Conservation (phyloP, 352 stramenopile species). For the Phytophthora lateralis region DNA sequence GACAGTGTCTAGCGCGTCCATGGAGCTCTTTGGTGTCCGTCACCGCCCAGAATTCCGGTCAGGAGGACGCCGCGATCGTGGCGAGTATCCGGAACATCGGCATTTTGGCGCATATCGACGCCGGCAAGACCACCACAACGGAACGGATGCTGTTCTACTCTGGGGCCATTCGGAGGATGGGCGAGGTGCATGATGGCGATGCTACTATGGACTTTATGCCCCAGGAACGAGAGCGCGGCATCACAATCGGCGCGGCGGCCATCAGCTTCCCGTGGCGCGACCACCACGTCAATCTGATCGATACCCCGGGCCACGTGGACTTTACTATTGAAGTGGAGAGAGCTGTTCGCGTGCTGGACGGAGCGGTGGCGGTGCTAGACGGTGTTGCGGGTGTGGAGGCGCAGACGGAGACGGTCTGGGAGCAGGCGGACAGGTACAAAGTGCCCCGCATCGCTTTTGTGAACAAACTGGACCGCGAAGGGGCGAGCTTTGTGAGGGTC, state of each 20-base stretch:
- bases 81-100: conserved; percentile 95
- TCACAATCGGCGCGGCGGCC: conserved; percentile 97
- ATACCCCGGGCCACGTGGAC: conserved; percentile 97
- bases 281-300: conserved; percentile 97
- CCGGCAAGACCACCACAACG: conserved; percentile 98
- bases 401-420: conserved; percentile 88
- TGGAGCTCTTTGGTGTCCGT: conserved; percentile 23
- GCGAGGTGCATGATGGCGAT: conserved; percentile 79
- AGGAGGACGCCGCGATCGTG: conserved; percentile 26
- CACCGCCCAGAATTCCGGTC: conserved; percentile 12
- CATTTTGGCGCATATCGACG: conserved; percentile 99
- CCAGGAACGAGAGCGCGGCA: conserved; percentile 97
- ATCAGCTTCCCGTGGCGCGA: conserved; percentile 96
- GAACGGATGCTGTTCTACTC: conserved; percentile 99
- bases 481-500: conserved; percentile 92
- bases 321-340: conserved; percentile 99
- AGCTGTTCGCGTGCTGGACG: conserved; percentile 96
- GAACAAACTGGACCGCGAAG: conserved; percentile 97
- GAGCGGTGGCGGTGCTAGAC: conserved; percentile 96
- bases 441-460: conserved; percentile 95
- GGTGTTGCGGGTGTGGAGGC: conserved; percentile 96
- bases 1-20: conserved; percentile 12
- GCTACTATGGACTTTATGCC: conserved; percentile 86
- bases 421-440: conserved; percentile 75
- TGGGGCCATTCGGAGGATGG: conserved; percentile 72